Conservation (phyloP, 1,284 basidiomycete genomes). For the Kwoniella shivajii region DNA sequence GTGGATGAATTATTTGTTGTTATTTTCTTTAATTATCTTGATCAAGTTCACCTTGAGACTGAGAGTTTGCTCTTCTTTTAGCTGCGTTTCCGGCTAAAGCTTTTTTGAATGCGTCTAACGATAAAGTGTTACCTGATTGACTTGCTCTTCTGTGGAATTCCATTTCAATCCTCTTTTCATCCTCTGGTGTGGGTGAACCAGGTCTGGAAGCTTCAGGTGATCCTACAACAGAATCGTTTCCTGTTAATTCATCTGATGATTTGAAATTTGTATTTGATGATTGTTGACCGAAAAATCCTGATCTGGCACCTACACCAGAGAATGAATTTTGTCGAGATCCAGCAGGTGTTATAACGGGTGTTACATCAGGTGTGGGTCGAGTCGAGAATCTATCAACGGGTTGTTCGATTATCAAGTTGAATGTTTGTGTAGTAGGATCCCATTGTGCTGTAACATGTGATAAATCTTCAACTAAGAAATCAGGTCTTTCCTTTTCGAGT, state of each 20-base stretch:
- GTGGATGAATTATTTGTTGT: neutral
- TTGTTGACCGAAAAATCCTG: slow-evolving; percentile 4
- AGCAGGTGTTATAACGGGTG: slow-evolving; percentile 54
- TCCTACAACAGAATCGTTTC: slow-evolving; percentile 53
- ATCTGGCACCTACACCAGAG: slow-evolving; percentile 29
- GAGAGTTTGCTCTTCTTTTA: slow-evolving; percentile 27
- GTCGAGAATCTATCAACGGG: slow-evolving; percentile 49
- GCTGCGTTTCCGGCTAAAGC: slow-evolving; percentile 49
- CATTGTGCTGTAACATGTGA: slow-evolving; percentile 51
- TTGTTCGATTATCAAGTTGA: slow-evolving; percentile 52
- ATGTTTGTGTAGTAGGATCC: slow-evolving; percentile 46
- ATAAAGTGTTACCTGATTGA: slow-evolving; percentile 37
- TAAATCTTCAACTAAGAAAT: slow-evolving; percentile 55
- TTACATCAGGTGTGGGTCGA: slow-evolving; percentile 51
- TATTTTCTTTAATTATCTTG: slow-evolving; percentile 8
- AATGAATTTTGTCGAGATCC: slow-evolving; percentile 49
- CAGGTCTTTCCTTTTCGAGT: slow-evolving; percentile 54
- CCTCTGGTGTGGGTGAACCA: slow-evolving; percentile 37
- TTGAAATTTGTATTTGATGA: slow-evolving; percentile 23
- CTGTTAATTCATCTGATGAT: slow-evolving; percentile 48
- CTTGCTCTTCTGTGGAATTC: slow-evolving; percentile 21
- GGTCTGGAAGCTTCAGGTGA: slow-evolving; percentile 44
- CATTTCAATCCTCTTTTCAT: slow-evolving; percentile 26
- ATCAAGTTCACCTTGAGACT: slow-evolving; percentile 8
- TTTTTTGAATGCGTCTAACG: slow-evolving; percentile 52